Evolutionary conservation across 192 early-diverging fungal genomes (phyloP).

Genomic region (Endogone sp.): DNA sequence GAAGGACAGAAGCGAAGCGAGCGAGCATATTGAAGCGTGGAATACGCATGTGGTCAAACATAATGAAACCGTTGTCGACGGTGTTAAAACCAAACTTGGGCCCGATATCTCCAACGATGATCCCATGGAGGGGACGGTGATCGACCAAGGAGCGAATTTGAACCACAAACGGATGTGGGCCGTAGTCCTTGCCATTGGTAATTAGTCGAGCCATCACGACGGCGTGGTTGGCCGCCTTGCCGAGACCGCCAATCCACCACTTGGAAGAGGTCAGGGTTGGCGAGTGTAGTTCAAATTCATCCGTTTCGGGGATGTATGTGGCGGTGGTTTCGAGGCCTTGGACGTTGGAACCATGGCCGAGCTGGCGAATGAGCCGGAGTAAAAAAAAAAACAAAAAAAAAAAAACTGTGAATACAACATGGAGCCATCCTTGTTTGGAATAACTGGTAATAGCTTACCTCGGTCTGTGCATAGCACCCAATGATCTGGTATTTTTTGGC

Average conservation of each 20-base stretch:
- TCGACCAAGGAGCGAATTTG: slow-evolving; percentile 72
- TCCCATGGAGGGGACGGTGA: slow-evolving; percentile 69
- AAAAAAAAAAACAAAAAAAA: too few relatives aligned
- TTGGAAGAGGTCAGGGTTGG: slow-evolving; percentile 75
- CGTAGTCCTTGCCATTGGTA: slow-evolving; percentile 68
- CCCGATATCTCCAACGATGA: slow-evolving; percentile 85
- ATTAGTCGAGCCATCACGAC: slow-evolving; percentile 83
- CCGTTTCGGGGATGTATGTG: slow-evolving; percentile 74
- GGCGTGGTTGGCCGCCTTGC: slow-evolving; percentile 75
- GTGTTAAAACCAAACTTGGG: slow-evolving; percentile 86
- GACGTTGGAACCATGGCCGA: slow-evolving; percentile 76
- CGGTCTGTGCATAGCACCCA: slow-evolving; percentile 86
- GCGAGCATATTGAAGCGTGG: slow-evolving; percentile 75
- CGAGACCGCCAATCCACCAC: slow-evolving; percentile 87
- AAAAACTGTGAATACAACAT: neutral
- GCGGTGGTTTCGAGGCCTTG: slow-evolving; percentile 89
- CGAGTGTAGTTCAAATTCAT: slow-evolving; percentile 84
- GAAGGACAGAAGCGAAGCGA: slow-evolving; percentile 66
- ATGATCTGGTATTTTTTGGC: slow-evolving; percentile 73
- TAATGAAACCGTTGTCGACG: slow-evolving; percentile 83
- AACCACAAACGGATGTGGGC: slow-evolving; percentile 77
- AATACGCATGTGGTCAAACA: slow-evolving; percentile 78
- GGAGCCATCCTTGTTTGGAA: slow-evolving; percentile 12
- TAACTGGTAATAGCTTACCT: slow-evolving; percentile 43
- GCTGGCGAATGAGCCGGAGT: slow-evolving; percentile 1